Percentiles rank a stretch among this genome's conserved stretches.
Conservation (phyloP, 2,329 filamentous ascomycete species). For the Calonectria henricotiae region DNA sequence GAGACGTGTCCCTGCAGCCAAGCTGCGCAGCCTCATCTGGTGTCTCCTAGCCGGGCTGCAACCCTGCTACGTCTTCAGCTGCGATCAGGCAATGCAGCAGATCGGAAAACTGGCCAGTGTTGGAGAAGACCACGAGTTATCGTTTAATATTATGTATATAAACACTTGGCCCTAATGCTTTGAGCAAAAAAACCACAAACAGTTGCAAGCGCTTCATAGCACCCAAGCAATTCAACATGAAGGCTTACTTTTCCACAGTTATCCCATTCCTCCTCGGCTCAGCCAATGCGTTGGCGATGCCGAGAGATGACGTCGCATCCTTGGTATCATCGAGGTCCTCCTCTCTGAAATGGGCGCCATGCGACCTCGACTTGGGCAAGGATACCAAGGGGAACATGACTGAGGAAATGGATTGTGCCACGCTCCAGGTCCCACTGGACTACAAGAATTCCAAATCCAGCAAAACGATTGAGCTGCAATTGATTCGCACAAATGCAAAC, state of each 20-base stretch:
- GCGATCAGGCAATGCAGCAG: not conserved
- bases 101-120: not conserved
- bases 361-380: constrained; percentile 28
- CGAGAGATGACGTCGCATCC: not conserved
- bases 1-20: not conserved
- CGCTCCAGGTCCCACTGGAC: constrained; percentile 60
- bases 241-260: not conserved
- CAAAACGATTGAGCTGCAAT: constrained; percentile 54
- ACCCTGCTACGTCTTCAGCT: not conserved
- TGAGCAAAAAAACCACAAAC: not conserved
- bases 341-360: constrained; percentile 28
- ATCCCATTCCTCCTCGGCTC: not conserved
- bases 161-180: not conserved
- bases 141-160: not conserved
- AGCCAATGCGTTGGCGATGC: not conserved
- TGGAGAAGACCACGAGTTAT: not conserved
- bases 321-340: not conserved
- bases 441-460: constrained; percentile 53
- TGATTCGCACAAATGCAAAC: constrained; percentile 55
- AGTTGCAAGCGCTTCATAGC: not conserved
- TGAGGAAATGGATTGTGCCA: constrained; percentile 54
- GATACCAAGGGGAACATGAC: not conserved
- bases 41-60: not conserved
- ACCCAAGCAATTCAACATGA: not conserved
- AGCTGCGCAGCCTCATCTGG: constrained; percentile 6